These are phyloP conservation scores for Sclerotinia borealis DNA, from an alignment of 2,329 filamentous ascomycete genomes.

Conservation along the genomic window DNA sequence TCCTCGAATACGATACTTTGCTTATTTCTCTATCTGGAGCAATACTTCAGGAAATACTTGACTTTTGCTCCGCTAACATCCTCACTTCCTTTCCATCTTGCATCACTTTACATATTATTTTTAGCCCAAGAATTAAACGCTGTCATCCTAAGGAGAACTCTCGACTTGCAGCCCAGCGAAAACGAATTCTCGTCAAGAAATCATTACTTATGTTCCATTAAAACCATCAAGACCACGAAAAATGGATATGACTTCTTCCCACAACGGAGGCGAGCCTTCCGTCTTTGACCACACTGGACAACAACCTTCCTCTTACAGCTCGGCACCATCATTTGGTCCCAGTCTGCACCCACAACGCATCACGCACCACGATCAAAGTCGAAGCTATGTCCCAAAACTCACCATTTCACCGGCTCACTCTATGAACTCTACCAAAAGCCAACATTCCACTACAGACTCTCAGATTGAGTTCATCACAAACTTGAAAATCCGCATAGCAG, in stretches of 20 bases:
- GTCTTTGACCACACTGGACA: not conserved
- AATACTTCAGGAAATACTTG: not conserved
- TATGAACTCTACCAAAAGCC: conserved; percentile 60
- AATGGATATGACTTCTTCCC: not conserved
- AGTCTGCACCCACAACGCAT: not conserved
- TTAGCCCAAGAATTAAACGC: not conserved
- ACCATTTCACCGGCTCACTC: not conserved
- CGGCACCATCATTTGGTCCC: not conserved
- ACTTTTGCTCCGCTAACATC: not conserved
- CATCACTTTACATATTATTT: not conserved
- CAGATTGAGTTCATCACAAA: conserved; percentile 10
- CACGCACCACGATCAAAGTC: not conserved
- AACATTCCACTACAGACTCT: conserved; percentile 48
- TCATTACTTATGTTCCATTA: not conserved
- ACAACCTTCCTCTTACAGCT: not conserved
- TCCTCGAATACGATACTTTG: not conserved
- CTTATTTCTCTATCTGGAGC: not conserved
- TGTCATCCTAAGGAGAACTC: not conserved
- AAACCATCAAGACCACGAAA: not conserved
- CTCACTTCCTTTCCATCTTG: not conserved
- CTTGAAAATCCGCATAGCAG: conserved; percentile 19
- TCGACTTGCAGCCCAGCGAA: not conserved
- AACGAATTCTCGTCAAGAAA: not conserved
- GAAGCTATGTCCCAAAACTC: not conserved
- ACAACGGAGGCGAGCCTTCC: not conserved